phyloP scores from a whole-genome alignment of 2,329 filamentous ascomycete genomes.

The Talaromyces atroroseus region DNA sequence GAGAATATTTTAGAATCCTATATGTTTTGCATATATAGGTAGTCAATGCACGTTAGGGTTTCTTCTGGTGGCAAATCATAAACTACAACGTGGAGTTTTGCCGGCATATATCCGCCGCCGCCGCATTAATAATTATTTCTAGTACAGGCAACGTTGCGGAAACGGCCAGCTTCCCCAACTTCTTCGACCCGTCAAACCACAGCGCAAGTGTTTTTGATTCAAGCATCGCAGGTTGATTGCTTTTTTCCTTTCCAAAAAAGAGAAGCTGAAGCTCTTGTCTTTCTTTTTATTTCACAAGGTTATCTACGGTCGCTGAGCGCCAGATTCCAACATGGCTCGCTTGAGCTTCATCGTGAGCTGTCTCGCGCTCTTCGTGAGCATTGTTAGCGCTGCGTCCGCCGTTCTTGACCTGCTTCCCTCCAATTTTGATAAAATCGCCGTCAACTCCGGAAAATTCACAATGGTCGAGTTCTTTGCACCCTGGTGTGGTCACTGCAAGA shows the following conservation, averaged over 20 bases:
- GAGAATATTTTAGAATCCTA: not conserved
- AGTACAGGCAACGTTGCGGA: conserved; percentile 13
- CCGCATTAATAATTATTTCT: not conserved
- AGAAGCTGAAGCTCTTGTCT: not conserved
- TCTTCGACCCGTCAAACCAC: not conserved
- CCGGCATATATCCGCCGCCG: not conserved
- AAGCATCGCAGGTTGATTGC: not conserved
- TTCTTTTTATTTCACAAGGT: not conserved
- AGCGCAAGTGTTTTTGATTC: not conserved
- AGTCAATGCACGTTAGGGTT: not conserved
- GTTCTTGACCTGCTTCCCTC: conserved; percentile 83
- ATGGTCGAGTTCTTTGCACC: conserved; percentile 98
- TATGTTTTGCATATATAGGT: not conserved
- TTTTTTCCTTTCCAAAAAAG: not conserved
- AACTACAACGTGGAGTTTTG: not conserved
- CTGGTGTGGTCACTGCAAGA: conserved; percentile 99
- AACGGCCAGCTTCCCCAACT: conserved; percentile 8
- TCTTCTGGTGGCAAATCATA: not conserved
- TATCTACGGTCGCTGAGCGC: not conserved
- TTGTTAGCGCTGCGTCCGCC: conserved; percentile 58
- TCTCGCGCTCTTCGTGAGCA: conserved; percentile 45
- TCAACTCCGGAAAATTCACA: conserved; percentile 88
- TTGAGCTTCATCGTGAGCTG: conserved; percentile 42
- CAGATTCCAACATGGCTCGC: conserved; percentile 32
- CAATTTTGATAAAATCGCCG: conserved; percentile 88